Evolutionary conservation across 495 filamentous ascomycete genomes (phyloP), one percentile per base, ranked within the genome.

Genomic region (Tetracladium marchalianum): DNA sequence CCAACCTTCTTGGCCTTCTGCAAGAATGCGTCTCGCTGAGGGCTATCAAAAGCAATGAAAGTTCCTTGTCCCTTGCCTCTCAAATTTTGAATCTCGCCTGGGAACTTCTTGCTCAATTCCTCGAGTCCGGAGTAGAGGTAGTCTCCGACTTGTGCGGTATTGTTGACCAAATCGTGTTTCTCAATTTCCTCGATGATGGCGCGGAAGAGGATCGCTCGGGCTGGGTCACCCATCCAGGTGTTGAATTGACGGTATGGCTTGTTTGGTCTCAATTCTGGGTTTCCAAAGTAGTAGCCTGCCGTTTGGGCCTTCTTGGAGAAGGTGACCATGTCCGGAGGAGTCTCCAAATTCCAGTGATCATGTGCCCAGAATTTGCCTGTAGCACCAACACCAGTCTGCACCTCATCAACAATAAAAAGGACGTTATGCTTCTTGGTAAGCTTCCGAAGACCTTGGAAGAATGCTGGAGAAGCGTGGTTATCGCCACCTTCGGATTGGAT

Each of bases 201-300:
- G 46, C 84, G 78, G 80, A 96, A 98, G 49, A 97, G 75, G 49
- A 97, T 69, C 8, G 87, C 89, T 40, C 87, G 80, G 9, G 85
- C 80, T 24, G 92, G 92, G 68, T 98, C 92, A 62, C 92, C 92
- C 90, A 98, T 96, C 92, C 92, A 98, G 48, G 93, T 98, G 70
- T 98, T 98, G 72, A 97, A 98, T 68, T 98, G 92, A 41, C 92
- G 81, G 76, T 96, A 97, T n/a, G 92, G 88, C 75, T 90, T 90
- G 71, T 95, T 96, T 40, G 92, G 92, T n/a, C 90, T 76, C 48
- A 98, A 75, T 39, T 82, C 76, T 13, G 78, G 77, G 71, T 94
- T 85, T 24, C 88, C 87, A 60, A 77, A 98, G 73, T 95, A 98
- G 76, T 93, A 98, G 31, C 92, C 92, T 27, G 92, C 92, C 7